Evolutionary conservation across 345 rosid species (phyloP), one percentile per base, ranked within the genome.

Genomic region (Eutrema japonicum): DNA sequence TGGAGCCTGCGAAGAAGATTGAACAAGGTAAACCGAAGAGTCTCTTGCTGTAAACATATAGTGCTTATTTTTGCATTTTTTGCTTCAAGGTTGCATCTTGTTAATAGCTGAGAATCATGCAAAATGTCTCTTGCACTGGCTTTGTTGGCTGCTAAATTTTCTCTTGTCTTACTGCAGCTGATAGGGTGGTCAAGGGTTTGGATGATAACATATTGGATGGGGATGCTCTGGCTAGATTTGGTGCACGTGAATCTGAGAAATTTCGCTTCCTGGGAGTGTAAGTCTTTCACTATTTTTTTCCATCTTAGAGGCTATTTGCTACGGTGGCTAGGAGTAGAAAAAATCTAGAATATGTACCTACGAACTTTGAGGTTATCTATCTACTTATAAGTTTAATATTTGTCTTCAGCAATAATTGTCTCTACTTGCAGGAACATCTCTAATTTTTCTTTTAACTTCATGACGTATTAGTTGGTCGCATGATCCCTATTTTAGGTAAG

Each of bases 251-350:
- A 62, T 81, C 87, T 33, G 91, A 90, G 77, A 95, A 90, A 81
- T 74, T 92, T 1, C 62, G 22, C 69, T 92, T 95, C 82, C 88
- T 92, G 76, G 89, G 91, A 82, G 66, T 2, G 99, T 95, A 87
- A 88, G 92, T 79, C 75, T 73, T 81, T 71, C 61, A 68, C 48
- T 51, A 38, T 22, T 56, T 69, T 40, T 60, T 26, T 47, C 30
- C 8, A 54, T 79, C 35, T 29, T 72, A 70, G 32, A 73, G 26
- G 58, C 22, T 35, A 27, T 22, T 55, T 41, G 27, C 45, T 64
- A 38, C 10, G 48, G 54, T 58, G 8, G 64, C 37, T 58, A 65
- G 68, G 66, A 56, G 65, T 29, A 41, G 61, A 77, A 41, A 41
- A 5, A 64, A 47, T 30, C 13, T 46, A 54, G 60, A 48, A 22